phyloP scores from a whole-genome alignment of 106 monocot species.

The Dioscorea zingiberensis region DNA sequence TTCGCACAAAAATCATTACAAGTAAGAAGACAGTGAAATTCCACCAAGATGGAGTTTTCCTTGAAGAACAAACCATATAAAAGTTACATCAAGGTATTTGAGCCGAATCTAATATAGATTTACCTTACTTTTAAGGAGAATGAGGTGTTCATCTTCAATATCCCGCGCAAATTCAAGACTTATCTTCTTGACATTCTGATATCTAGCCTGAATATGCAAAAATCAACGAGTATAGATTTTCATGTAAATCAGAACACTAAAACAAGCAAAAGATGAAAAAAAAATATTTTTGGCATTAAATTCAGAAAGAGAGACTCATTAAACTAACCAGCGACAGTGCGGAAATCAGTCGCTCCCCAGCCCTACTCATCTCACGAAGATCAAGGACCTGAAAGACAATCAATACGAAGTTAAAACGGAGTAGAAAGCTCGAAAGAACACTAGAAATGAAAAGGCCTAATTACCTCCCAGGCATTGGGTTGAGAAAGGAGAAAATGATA shows the following conservation, averaged over 20 bases:
- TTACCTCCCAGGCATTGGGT: slow-evolving; percentile 74
- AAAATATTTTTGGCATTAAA: not conserved
- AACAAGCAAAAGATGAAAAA: no score
- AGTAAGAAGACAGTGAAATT: not conserved
- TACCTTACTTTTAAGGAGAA: slow-evolving; percentile 62
- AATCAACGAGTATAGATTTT: not conserved
- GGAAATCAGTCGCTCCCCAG: slow-evolving; percentile 62
- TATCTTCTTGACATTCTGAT: slow-evolving; percentile 54
- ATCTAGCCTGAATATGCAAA: slow-evolving; percentile 48
- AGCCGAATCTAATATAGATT: not conserved
- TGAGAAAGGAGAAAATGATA: slow-evolving; percentile 51
- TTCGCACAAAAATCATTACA: not conserved
- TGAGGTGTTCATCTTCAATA: slow-evolving; percentile 69
- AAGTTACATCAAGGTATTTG: not conserved
- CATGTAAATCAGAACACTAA: not conserved
- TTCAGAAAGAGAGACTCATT: not conserved
- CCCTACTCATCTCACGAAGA: slow-evolving; percentile 69
- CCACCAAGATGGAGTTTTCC: no score
- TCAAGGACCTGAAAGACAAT: slow-evolving; percentile 54
- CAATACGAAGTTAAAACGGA: not conserved
- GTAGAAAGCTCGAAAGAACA: not conserved
- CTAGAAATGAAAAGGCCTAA: not conserved
- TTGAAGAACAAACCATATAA: not conserved
- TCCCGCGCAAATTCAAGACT: slow-evolving; percentile 85
- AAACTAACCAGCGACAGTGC: slow-evolving; percentile 72